These are phyloP conservation scores for Pezicula rhizophila DNA, from an alignment of 2,329 filamentous ascomycete genomes.

Conservation along the genomic window DNA sequence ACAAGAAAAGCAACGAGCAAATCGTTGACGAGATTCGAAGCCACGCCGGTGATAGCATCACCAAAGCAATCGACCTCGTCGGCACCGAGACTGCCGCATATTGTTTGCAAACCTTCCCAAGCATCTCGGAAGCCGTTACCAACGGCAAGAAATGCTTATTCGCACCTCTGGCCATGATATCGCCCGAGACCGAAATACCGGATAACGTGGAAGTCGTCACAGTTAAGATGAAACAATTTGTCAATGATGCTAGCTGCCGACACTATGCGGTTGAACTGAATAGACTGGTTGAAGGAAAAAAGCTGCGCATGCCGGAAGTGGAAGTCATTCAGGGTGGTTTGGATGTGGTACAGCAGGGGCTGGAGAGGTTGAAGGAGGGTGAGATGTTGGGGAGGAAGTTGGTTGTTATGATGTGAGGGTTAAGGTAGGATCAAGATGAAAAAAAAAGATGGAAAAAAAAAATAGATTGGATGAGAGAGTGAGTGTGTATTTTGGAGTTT, in stretches of 20 bases:
- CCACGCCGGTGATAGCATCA: not conserved
- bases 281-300: not conserved
- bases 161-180: not conserved
- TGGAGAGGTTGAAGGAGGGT: conserved; percentile 27
- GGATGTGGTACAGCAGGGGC: conserved; percentile 21
- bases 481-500: no score
- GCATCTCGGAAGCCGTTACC: no score
- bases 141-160: not conserved
- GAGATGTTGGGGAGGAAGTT: conserved; percentile 27
- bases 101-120: no score
- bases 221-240: not conserved
- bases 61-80: not conserved
- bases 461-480: no score
- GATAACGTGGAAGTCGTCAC: not conserved
- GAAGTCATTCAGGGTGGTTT: conserved; percentile 10
- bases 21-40: not conserved
- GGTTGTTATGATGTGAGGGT: conserved; percentile 19
- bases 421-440: no score
- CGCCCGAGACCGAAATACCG: not conserved
- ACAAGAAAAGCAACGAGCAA: not conserved
- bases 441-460: no score
- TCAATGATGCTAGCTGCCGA: not conserved
- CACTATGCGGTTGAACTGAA: not conserved
- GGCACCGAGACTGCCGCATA: not conserved
- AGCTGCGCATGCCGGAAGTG: not conserved